Conservation (phyloP, 2,329 filamentous ascomycete genomes). For the Ophiognomonia clavigignenti-juglandacearum region DNA sequence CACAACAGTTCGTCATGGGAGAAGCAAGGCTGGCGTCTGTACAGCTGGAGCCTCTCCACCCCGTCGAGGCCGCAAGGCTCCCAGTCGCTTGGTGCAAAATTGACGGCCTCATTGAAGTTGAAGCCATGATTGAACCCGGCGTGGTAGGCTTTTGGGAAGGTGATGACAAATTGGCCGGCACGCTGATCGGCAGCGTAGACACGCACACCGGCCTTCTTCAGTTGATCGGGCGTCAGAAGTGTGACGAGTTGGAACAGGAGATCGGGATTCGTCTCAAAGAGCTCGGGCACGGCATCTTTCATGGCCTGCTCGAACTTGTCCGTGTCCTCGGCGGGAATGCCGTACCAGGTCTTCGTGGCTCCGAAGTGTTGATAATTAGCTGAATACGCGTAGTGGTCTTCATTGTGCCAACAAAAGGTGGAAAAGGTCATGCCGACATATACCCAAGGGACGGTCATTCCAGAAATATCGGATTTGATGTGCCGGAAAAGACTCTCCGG, state of each 20-base stretch:
- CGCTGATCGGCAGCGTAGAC: slow-evolving; percentile 95
- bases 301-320: slow-evolving; percentile 95
- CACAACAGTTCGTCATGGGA: slow-evolving; percentile 93
- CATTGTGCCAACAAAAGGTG: slow-evolving; percentile 99
- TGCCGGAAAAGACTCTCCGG: slow-evolving; percentile 91
- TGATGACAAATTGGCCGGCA: slow-evolving; percentile 93
- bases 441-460: slow-evolving; percentile 98
- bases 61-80: slow-evolving; percentile 85
- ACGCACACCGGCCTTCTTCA: slow-evolving; percentile 86
- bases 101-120: slow-evolving; percentile 98
- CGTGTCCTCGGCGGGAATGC: slow-evolving; percentile 88
- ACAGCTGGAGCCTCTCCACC: slow-evolving; percentile 79
- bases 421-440: slow-evolving; percentile 99
- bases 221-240: slow-evolving; percentile 83
- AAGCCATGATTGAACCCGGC: slow-evolving; percentile 98
- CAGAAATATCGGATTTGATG: slow-evolving; percentile 97
- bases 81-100: slow-evolving; percentile 94
- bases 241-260: slow-evolving; percentile 97
- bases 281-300: slow-evolving; percentile 88
- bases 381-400: slow-evolving; percentile 96
- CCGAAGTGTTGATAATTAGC: slow-evolving; percentile 98
- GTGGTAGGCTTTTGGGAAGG: slow-evolving; percentile 95
- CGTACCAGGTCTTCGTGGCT: slow-evolving; percentile 98
- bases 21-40: slow-evolving; percentile 90
- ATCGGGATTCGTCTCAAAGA: slow-evolving; percentile 96